Evolutionary conservation across 2,329 filamentous ascomycete genomes (phyloP), one percentile per base, ranked within the genome.

Genomic region (Cercospora canescens): DNA sequence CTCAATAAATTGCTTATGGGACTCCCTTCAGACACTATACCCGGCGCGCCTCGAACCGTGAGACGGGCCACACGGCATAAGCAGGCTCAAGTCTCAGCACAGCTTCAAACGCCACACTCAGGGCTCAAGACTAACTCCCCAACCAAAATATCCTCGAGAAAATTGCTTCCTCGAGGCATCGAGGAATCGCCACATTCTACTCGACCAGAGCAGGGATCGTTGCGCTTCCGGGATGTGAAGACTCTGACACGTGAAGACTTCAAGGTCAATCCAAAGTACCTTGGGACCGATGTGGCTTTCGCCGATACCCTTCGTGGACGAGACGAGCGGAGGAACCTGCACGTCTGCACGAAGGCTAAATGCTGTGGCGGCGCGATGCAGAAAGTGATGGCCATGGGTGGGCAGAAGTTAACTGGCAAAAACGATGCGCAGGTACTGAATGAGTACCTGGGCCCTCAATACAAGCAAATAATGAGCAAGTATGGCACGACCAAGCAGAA

Each of bases 281-380:
- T 94, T 69, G 85, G 90, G 48, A 91, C 91, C 1, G 85, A 88
- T 62, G 92, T 87, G 77, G 92, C 92, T 11, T 96, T 88, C 75
- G 82, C 85, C 1, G 90, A 94, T 65, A 89, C 93, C 0, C 86
- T 96, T 14, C 89, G 93, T 60, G 87, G 86, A 62, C 89, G 85
- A 69, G 85, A 87, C 9, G 87, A 90, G 45, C 88, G 92, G 37
- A 87, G 88, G 58, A 89, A 87, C 67, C 82, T 96, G 9, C 85
- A 88, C 2, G 91, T 91, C 12, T 97, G 94, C 75, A 89, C 88
- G 2, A 87, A 90, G 60, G 83, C 88, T 54, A 85, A 89, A 63
- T 97, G 94, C 78, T 96, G 93, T 72, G 91, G 92, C 21, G 86
- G 86, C 48, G 82, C 87, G 6, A 93, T 93, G 71, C 86, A 87